phyloP scores from a whole-genome alignment of 768 basidiomycete species.

The Calocybe cyanea region DNA sequence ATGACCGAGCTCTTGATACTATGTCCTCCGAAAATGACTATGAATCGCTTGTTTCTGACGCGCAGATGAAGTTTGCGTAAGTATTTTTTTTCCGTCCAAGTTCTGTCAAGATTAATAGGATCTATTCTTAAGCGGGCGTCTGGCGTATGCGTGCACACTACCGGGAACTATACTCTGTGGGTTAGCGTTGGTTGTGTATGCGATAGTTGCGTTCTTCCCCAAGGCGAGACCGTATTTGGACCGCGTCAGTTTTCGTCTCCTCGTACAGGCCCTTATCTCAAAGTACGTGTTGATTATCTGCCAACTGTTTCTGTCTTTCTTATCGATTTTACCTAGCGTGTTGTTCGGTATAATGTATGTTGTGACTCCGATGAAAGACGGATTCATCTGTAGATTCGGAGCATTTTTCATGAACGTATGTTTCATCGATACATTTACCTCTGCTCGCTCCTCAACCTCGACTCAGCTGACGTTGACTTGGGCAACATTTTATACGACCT shows the following conservation, averaged over 20 bases:
- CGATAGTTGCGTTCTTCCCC: background rate
- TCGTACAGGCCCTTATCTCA: constrained; percentile 5
- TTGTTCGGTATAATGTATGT: constrained; percentile 19
- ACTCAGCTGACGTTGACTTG: constrained; percentile 17
- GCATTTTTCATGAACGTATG: constrained; percentile 20
- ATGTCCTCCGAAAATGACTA: no score
- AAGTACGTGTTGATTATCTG: constrained; percentile 5
- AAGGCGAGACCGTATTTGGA: constrained; percentile 6
- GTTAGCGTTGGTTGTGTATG: constrained; percentile 11
- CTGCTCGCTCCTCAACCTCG: background rate
- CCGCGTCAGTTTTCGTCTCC: constrained; percentile 15
- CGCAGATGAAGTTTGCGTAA: no score
- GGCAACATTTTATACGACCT: constrained; percentile 20
- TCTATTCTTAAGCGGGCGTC: constrained; percentile 1
- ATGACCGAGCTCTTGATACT: no score
- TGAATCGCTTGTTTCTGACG: no score
- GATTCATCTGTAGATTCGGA: constrained; percentile 15
- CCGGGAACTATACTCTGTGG: constrained; percentile 11
- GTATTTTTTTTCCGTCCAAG: no score
- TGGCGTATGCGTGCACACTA: constrained; percentile 7
- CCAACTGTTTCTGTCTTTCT: background rate
- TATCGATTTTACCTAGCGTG: constrained; percentile 12
- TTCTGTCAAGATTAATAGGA: no score
- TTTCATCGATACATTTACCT: background rate
- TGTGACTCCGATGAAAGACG: constrained; percentile 9